Evolutionary conservation across 75 land plant species (phyloP).

Genomic region (Selaginella tamariscina): DNA sequence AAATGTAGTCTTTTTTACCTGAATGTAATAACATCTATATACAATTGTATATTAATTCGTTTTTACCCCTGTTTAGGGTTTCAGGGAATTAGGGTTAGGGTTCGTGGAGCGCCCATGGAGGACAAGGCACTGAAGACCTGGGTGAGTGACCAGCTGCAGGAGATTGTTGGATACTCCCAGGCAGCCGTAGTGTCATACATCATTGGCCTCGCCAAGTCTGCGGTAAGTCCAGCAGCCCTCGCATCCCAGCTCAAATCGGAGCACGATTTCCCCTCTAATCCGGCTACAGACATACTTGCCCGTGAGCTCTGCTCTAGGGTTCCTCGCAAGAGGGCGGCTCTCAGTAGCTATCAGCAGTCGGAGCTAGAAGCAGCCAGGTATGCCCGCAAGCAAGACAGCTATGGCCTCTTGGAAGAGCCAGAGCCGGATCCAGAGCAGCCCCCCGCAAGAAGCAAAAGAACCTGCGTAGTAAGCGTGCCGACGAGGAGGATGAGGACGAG

Average conservation of each 20-base stretch:
- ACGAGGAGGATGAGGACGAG: conserved; percentile 50
- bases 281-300: conserved; percentile 45
- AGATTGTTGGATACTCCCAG: conserved; percentile 50
- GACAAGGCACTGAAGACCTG: conserved; percentile 45
- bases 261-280: conserved; percentile 35
- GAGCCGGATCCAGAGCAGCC: conserved; percentile 14
- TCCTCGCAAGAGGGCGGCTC: conserved; percentile 43
- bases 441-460: conserved; percentile 27
- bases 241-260: conserved; percentile 32
- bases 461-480: conserved; percentile 47
- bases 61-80: too few species aligned
- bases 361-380: conserved; percentile 73
- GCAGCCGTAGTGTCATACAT: conserved; percentile 53
- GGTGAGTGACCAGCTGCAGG: conserved; percentile 74
- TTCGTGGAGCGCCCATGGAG: conserved; percentile 2
- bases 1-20: too few species aligned
- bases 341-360: conserved; percentile 61
- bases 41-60: too few species aligned
- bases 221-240: conserved; percentile 26
- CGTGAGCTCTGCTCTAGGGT: conserved; percentile 48
- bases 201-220: conserved; percentile 38
- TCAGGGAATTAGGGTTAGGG: background rate
- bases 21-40: too few species aligned
- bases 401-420: conserved; percentile 35
- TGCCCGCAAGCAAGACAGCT: conserved; percentile 49